phyloP scores from a whole-genome alignment of 108 stramenopile species.

The Nitzschia sp. region DNA sequence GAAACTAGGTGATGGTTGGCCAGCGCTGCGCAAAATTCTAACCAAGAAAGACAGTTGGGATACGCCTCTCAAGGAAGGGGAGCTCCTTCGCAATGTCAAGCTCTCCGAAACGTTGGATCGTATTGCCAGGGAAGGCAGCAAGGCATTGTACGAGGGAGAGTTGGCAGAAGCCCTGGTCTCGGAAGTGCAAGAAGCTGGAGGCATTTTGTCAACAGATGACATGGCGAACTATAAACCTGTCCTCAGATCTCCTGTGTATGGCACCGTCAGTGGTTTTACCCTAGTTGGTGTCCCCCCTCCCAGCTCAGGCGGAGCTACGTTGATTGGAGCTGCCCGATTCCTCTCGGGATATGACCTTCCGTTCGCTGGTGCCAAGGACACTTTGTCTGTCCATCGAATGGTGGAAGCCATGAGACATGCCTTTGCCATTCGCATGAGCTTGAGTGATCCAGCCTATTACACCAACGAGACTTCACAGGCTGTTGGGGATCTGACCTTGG shows the following conservation, averaged over 20 bases:
- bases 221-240: constrained; percentile 53
- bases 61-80: constrained; percentile 51
- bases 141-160: constrained; percentile 58
- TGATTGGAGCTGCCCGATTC: constrained; percentile 72
- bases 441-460: constrained; percentile 76
- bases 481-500: constrained; percentile 49
- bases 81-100: constrained; percentile 46
- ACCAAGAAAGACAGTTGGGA: constrained; percentile 43
- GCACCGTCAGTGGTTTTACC: constrained; percentile 49
- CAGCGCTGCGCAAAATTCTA: constrained; percentile 30
- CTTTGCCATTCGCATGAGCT: constrained; percentile 81
- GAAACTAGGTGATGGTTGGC: constrained; percentile 13
- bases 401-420: constrained; percentile 76
- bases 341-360: constrained; percentile 54
- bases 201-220: constrained; percentile 69
- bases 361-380: constrained; percentile 45
- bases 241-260: constrained; percentile 51
- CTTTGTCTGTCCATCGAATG: constrained; percentile 64
- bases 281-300: constrained; percentile 79
- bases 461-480: constrained; percentile 36
- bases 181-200: constrained; percentile 62
- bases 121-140: constrained; percentile 59
- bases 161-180: constrained; percentile 45
- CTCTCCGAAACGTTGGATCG: constrained; percentile 55
- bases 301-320: constrained; percentile 71